Conservation (phyloP, 2,329 filamentous ascomycete genomes). For the Aspergillus carbonarius region DNA sequence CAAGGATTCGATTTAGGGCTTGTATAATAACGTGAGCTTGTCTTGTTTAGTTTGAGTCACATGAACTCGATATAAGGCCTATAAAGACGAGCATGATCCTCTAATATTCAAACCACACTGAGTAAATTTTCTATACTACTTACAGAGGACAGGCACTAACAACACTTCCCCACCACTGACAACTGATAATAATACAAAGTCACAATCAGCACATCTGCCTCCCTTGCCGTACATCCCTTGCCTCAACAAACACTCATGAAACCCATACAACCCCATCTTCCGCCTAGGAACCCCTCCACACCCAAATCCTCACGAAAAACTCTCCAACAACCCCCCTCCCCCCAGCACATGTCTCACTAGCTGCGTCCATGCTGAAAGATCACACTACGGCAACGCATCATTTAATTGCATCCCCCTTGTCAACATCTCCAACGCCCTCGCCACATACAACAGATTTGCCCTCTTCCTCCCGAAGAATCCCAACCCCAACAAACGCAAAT, state of each 20-base stretch:
- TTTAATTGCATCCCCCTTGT: conserved; percentile 58
- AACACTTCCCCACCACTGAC: background rate
- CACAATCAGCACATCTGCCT: conserved; percentile 58
- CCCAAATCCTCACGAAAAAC: conserved; percentile 63
- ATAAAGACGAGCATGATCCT: too few relatives aligned
- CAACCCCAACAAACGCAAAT: background rate
- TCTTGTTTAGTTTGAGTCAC: too few relatives aligned
- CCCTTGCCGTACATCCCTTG: conserved; percentile 52
- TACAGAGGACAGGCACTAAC: too few relatives aligned
- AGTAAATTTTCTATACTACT: too few relatives aligned
- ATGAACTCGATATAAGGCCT: too few relatives aligned
- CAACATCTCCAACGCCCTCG: conserved; percentile 58
- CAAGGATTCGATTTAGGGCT: too few relatives aligned
- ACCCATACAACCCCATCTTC: conserved; percentile 66
- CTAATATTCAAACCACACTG: too few relatives aligned
- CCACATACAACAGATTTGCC: conserved; percentile 60
- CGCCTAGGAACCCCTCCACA: conserved; percentile 55
- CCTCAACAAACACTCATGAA: conserved; percentile 64
- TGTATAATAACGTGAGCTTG: too few relatives aligned
- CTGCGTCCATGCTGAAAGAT: conserved; percentile 76
- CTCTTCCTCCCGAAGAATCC: too few relatives aligned
- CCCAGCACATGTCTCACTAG: conserved; percentile 68
- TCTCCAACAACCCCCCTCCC: conserved; percentile 64
- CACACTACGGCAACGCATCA: conserved; percentile 64
- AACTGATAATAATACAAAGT: conserved; percentile 57